Base-by-base conservation (phyloP, 345 rosid genomes). In the Pugionium dolabratum region DNA sequence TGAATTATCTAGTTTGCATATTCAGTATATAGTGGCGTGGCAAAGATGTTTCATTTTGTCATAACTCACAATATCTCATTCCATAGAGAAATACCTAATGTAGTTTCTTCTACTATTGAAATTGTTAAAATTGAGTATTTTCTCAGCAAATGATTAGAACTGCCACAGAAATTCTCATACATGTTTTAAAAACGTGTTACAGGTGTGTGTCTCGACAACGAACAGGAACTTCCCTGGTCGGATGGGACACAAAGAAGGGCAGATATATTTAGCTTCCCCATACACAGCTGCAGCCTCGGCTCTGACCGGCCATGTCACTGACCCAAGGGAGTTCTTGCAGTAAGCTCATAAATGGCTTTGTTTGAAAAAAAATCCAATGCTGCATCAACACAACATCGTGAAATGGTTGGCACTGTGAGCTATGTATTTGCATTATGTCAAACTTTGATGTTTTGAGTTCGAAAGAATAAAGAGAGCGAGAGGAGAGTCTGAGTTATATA, bases 171-270 rank as follows among this genome's bases (percentile, higher is more conserved):
- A n/a, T n/a, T n/a, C n/a, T n/a, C n/a, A n/a, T n/a, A n/a, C n/a
- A n/a, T 8, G 36, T 9, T 39, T 2, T 11, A 3, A 41, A 53
- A 42, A 2, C 5, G 6, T 30, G 25, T 37, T 55, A 30, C 62
- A 75, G 79, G 79, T 76, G 4, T 76, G 79, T 60, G 79, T 76
- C 10, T 76, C 79, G 25, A 76, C 79, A 0, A 76, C 97, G n/a
- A 94, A 94, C 74, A 80, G 99, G 82, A 94, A 94, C 81, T 94
- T 94, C 85, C 99, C 99, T 0, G 99, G 99, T 8, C 80, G 97
- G 58, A 94, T 94, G 99, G 99, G 99, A 34, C 97, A 94, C 85
- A 94, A 72, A 79, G 99, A 94, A 87, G 99, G 99, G 27, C 91
- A 90, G 79, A 87, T 94, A 44, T 90, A 94, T 78, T 85, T 91